Percentiles rank a stretch among this genome's conserved stretches.
Conservation (phyloP, 371 early-diverging fungal species). For the Amoeboradix gromovi region DNA sequence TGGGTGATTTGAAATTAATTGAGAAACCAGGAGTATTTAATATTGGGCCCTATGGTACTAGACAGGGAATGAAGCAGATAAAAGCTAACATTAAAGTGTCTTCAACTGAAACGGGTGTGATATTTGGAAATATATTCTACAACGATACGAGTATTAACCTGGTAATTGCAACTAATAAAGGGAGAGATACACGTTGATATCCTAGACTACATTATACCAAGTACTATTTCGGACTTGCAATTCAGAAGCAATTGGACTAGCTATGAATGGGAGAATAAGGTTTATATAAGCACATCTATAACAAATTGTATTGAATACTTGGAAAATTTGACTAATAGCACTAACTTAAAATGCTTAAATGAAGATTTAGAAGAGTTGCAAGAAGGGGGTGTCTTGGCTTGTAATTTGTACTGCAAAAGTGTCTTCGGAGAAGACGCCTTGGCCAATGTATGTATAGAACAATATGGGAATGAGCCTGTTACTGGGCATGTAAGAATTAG, state of each 20-base stretch:
- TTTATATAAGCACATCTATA: conserved; percentile 65
- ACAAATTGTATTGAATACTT: conserved; percentile 18
- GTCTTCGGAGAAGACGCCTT: conserved; percentile 92
- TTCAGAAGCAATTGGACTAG: conserved; percentile 92
- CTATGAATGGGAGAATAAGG: conserved; percentile 98
- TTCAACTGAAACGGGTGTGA: conserved; percentile 83
- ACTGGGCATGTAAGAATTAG: conserved; percentile 84
- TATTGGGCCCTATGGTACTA: conserved; percentile 62
- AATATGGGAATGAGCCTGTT: conserved; percentile 30
- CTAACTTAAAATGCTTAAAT: conserved; percentile 80
- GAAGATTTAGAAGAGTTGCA: conserved; percentile 66
- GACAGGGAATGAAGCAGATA: conserved; percentile 62
- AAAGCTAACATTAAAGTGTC: conserved; percentile 90
- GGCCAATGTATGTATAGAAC: conserved; percentile 54
- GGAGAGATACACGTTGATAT: conserved; percentile 91
- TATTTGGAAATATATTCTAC: conserved; percentile 87
- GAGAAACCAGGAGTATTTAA: conserved; percentile 69
- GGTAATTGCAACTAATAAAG: conserved; percentile 49
- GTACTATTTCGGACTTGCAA: conserved; percentile 13
- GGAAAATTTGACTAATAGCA: conserved; percentile 6
- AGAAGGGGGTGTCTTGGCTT: conserved; percentile 78
- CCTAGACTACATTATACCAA: conserved; percentile 89
- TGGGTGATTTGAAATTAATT: conserved; percentile 87
- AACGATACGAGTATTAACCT: conserved; percentile 57
- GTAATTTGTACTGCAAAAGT: conserved; percentile 72